These are phyloP conservation scores for Cylindricascospora bacillispora DNA, from an alignment of 1,139 yeast genomes.

Conservation along the genomic window DNA sequence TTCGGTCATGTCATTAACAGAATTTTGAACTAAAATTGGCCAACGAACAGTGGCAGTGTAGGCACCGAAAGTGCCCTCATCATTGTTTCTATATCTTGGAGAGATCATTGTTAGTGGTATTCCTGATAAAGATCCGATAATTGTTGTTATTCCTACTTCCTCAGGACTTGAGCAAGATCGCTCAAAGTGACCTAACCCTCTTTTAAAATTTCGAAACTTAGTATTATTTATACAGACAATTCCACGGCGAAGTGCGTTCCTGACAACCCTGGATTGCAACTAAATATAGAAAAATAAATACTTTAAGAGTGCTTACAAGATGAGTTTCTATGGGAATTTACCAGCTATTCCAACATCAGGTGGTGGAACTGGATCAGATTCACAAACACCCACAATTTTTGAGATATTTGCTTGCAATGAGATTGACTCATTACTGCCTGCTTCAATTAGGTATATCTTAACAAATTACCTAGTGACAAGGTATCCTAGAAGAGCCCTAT, in stretches of 20 bases:
- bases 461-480: slow-evolving; percentile 65
- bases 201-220: too few species aligned
- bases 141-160: too few species aligned
- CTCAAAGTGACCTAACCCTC: too few species aligned
- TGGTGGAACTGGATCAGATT: slow-evolving; percentile 3
- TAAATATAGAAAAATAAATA: too few species aligned
- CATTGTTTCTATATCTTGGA: slow-evolving; percentile 27
- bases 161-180: too few species aligned
- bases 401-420: slow-evolving; percentile 64
- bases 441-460: slow-evolving; percentile 67
- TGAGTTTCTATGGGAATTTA: slow-evolving; percentile 24
- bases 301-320: too few species aligned
- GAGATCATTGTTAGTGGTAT: slow-evolving; percentile 30
- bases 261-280: too few species aligned
- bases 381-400: slow-evolving; percentile 21
- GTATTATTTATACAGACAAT: too few species aligned
- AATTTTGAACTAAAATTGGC: slow-evolving; percentile 68
- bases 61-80: slow-evolving; percentile 66
- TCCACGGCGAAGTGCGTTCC: too few species aligned
- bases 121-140: too few species aligned
- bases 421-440: slow-evolving; percentile 63
- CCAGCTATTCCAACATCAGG: slow-evolving; percentile 11
- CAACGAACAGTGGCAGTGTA: slow-evolving; percentile 72
- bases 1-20: slow-evolving; percentile 43
- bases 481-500: slow-evolving; percentile 58